Conservation (phyloP, 2,329 filamentous ascomycete species). For the Grosmannia penicillata region DNA sequence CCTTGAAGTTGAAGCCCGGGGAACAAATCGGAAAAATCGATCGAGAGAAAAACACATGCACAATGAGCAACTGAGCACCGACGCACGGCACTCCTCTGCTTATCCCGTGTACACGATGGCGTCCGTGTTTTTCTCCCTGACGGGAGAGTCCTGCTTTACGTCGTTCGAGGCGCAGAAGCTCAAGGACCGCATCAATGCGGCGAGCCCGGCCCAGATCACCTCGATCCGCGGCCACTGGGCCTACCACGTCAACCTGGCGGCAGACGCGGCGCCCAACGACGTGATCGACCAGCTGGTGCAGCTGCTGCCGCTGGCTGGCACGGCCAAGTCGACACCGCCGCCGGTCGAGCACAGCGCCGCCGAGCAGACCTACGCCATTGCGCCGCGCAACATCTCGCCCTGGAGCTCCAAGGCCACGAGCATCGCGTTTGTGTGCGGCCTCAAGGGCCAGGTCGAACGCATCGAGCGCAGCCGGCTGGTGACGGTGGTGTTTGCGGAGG, state of each 20-base stretch:
- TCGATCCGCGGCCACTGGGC: constrained; percentile 39
- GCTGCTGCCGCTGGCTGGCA: constrained; percentile 27
- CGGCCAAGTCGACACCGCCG: constrained; percentile 14
- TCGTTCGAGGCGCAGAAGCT: constrained; percentile 29
- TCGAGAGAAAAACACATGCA: no score
- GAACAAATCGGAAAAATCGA: no score
- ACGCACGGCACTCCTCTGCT: neutral
- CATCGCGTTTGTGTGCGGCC: constrained; percentile 81
- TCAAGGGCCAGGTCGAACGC: constrained; percentile 54
- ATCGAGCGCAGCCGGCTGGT: constrained; percentile 80
- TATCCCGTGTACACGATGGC: constrained; percentile 2
- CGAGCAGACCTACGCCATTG: constrained; percentile 53
- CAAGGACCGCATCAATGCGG: constrained; percentile 24
- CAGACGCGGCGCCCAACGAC: constrained; percentile 26
- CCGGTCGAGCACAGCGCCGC: no score
- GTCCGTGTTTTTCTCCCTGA: constrained; percentile 11
- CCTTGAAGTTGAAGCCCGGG: no score
- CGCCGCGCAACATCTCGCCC: constrained; percentile 77
- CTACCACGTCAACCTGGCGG: constrained; percentile 51
- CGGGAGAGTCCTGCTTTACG: constrained; percentile 28
- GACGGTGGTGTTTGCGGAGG: constrained; percentile 45
- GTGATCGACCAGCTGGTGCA: constrained; percentile 25
- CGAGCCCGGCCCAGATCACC: constrained; percentile 27
- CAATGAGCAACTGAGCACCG: constrained; percentile 4
- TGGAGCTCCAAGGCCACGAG: constrained; percentile 96